A percentile compares a stretch with the other conserved stretches of the same genome.
Evolutionary conservation across 176 grass and related monocot species (phyloP).

Genomic region (Lolium rigidum): DNA sequence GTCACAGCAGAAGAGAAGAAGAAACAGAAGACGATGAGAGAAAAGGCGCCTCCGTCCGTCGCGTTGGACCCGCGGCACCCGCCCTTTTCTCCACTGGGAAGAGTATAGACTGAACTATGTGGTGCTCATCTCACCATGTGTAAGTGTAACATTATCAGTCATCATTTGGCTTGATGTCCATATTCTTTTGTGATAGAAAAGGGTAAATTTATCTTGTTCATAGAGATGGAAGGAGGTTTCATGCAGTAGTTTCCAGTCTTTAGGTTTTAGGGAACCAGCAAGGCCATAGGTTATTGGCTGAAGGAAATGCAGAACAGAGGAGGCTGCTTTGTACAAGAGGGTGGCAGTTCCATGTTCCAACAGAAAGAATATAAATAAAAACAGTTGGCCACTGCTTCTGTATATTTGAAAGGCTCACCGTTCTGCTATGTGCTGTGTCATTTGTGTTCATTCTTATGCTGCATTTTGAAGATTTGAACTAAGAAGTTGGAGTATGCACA

Average conservation of each 20-base stretch:
- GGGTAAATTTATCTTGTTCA: constrained; percentile 43
- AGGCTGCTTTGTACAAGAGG: constrained; percentile 25
- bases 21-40: constrained; percentile 46
- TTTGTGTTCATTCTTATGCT: not conserved
- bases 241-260: constrained; percentile 12
- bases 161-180: constrained; percentile 40
- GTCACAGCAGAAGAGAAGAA: constrained; percentile 76
- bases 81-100: constrained; percentile 86
- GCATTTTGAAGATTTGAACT: constrained; percentile 35
- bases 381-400: constrained; percentile 32
- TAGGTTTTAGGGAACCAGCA: constrained; percentile 41
- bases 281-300: constrained; percentile 28
- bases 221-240: constrained; percentile 26
- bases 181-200: constrained; percentile 44
- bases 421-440: not conserved
- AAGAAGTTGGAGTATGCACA: not conserved
- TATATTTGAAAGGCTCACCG: not conserved
- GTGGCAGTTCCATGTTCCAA: constrained; percentile 17
- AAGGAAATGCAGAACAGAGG: constrained; percentile 24
- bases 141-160: not conserved
- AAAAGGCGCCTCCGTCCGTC: constrained; percentile 63
- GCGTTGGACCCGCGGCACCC: constrained; percentile 43
- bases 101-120: constrained; percentile 53
- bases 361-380: constrained; percentile 40
- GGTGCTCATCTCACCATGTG: too few species aligned